Evolutionary conservation across 2,329 filamentous ascomycete species (phyloP).

Genomic region (Beauveria asiatica): DNA sequence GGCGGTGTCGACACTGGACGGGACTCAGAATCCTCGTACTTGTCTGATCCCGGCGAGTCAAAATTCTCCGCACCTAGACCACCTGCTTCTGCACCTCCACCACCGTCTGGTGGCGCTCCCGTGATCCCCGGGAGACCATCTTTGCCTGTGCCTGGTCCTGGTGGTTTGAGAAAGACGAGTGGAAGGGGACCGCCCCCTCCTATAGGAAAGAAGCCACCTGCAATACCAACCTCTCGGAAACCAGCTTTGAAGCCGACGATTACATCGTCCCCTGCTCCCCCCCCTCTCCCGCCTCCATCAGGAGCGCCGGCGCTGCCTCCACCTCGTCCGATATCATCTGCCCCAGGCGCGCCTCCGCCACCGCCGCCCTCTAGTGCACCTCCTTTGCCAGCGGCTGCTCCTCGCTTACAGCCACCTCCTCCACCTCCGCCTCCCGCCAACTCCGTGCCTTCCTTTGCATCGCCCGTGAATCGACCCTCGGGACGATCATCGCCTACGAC

Average conservation of each 20-base stretch:
- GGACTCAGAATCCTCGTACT: conserved; percentile 56
- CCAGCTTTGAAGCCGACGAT: conserved; percentile 34
- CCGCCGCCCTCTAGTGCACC: conserved; percentile 24
- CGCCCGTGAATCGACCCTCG: conserved; percentile 35
- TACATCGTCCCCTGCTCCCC: conserved; percentile 25
- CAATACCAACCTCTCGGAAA: conserved; percentile 52
- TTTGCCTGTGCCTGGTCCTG: conserved; percentile 35
- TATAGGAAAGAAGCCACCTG: conserved; percentile 66
- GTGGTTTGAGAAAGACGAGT: conserved; percentile 52
- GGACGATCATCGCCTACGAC: conserved; percentile 30
- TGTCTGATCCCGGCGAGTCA: conserved; percentile 61
- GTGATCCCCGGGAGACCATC: conserved; percentile 47
- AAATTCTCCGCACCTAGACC: conserved; percentile 34
- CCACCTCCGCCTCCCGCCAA: conserved; percentile 23
- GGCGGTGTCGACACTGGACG: conserved; percentile 67
- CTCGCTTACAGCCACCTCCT: conserved; percentile 20
- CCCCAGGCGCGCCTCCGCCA: conserved; percentile 34
- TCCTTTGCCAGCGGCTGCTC: conserved; percentile 29
- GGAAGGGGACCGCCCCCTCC: conserved; percentile 66
- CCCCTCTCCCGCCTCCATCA: conserved; percentile 31
- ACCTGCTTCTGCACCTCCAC: conserved; percentile 43
- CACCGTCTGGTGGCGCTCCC: conserved; percentile 51
- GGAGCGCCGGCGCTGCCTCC: conserved; percentile 34
- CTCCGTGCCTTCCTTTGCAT: conserved; percentile 31
- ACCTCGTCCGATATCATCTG: conserved; percentile 26